Evolutionary conservation across 208 protist species (phyloP).

Genomic region (Vickermania spadyakhi): DNA sequence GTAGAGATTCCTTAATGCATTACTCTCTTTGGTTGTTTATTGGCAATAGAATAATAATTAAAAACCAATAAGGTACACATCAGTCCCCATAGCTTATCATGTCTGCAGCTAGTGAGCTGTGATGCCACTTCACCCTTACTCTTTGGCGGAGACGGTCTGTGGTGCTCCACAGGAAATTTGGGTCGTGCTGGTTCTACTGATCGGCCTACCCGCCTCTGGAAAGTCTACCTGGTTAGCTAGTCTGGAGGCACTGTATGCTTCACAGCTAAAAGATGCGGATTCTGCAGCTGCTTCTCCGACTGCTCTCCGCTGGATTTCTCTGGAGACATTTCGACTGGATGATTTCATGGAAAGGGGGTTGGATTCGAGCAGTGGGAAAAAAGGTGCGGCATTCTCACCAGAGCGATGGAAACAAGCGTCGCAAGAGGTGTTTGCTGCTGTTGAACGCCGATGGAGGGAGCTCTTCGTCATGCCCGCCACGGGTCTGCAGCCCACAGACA

Average conservation of each 20-base stretch:
- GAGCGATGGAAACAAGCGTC: background rate
- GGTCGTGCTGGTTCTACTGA: slow-evolving; percentile 33
- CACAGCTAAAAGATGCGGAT: too few species aligned
- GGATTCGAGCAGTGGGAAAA: background rate
- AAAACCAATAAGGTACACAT: too few species aligned
- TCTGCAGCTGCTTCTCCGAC: background rate
- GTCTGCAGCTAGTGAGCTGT: too few species aligned
- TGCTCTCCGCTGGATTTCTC: background rate
- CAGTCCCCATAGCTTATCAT: too few species aligned
- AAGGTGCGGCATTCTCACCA: background rate
- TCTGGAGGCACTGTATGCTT: background rate
- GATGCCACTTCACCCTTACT: too few species aligned
- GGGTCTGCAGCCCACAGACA: too few species aligned
- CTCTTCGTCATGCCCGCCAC: background rate
- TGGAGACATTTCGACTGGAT: background rate
- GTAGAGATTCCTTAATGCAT: too few species aligned
- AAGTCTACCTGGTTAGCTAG: slow-evolving; percentile 43
- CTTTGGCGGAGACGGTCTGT: too few species aligned
- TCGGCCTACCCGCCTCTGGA: slow-evolving; percentile 50
- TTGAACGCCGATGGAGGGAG: background rate
- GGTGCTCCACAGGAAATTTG: too few species aligned
- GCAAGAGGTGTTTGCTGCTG: background rate
- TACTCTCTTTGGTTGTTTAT: too few species aligned
- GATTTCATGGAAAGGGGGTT: background rate
- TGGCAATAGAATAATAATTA: too few species aligned